These are phyloP conservation scores for Trypanosoma cruzi DNA, from an alignment of 208 protist species.

Conservation along the genomic window DNA sequence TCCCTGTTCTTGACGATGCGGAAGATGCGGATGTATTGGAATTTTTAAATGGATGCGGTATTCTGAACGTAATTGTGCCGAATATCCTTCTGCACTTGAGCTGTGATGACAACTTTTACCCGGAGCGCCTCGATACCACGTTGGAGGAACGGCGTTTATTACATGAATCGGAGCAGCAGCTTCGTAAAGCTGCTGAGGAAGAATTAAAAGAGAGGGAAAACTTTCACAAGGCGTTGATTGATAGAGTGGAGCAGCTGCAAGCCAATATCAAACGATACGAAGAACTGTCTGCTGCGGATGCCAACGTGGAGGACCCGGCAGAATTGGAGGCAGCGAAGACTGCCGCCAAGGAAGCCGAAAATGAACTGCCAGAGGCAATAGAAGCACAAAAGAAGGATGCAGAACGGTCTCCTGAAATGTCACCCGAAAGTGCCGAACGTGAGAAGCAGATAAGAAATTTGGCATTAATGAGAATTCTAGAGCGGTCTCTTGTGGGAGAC, in stretches of 20 bases:
- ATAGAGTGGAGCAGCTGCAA: slow-evolving; percentile 16
- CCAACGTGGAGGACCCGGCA: slow-evolving; percentile 25
- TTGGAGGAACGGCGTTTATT: slow-evolving; percentile 7
- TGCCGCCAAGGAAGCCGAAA: slow-evolving; percentile 29
- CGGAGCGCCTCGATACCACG: slow-evolving; percentile 28
- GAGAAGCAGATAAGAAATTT: slow-evolving; percentile 38
- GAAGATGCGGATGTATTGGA: slow-evolving; percentile 14
- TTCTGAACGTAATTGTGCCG: slow-evolving; percentile 46
- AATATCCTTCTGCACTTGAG: slow-evolving; percentile 62
- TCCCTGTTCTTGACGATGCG: slow-evolving; percentile 9
- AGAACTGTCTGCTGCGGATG: slow-evolving; percentile 2
- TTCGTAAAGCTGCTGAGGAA: slow-evolving; percentile 21
- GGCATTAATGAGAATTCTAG: slow-evolving; percentile 18
- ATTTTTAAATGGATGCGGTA: slow-evolving; percentile 41
- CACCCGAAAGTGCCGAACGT: slow-evolving; percentile 1
- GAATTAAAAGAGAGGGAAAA: slow-evolving; percentile 36
- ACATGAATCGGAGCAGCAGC: slow-evolving; percentile 17
- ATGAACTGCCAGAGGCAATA: slow-evolving; percentile 41
- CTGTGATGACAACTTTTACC: slow-evolving; percentile 45
- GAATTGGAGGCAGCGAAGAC: slow-evolving; percentile 33
- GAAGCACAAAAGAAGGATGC: slow-evolving; percentile 32
- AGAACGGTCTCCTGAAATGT: slow-evolving; percentile 6
- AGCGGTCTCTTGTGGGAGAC: slow-evolving; percentile 1
- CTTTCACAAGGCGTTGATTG: slow-evolving; percentile 5
- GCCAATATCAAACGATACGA: slow-evolving; percentile 29